These are phyloP conservation scores for Glycyrrhiza uralensis DNA, from an alignment of 306 rosid species.

Conservation along the genomic window DNA sequence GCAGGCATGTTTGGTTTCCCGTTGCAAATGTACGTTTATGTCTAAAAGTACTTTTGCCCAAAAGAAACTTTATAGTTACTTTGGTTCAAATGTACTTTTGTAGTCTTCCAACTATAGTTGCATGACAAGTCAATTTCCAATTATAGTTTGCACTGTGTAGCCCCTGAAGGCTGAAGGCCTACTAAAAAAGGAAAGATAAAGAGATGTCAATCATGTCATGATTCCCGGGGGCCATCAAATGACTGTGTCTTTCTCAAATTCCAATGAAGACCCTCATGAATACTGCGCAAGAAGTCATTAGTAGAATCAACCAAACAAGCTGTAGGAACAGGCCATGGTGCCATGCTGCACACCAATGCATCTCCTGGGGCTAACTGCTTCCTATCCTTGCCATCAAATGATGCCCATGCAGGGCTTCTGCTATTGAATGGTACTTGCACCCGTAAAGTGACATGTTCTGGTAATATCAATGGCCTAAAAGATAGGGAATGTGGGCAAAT, in stretches of 20 bases:
- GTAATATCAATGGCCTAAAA: constrained; percentile 84
- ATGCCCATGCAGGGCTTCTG: constrained; percentile 92
- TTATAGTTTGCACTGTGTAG: constrained; percentile 3
- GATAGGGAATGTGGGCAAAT: constrained; percentile 92
- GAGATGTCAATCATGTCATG: constrained; percentile 34
- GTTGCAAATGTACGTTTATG: no score
- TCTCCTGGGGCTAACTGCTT: constrained; percentile 80
- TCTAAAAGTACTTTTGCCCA: no score
- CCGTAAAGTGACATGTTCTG: constrained; percentile 79
- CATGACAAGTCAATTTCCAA: constrained; percentile 6
- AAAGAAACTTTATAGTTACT: no score
- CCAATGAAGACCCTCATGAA: constrained; percentile 97
- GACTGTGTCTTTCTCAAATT: constrained; percentile 84
- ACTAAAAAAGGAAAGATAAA: background rate
- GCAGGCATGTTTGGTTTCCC: no score
- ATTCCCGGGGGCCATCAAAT: constrained; percentile 69
- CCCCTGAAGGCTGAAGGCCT: background rate
- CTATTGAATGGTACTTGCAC: constrained; percentile 90
- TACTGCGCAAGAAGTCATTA: constrained; percentile 77
- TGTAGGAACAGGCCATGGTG: constrained; percentile 98
- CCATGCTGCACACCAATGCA: constrained; percentile 95
- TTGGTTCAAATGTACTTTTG: no score
- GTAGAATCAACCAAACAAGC: constrained; percentile 88
- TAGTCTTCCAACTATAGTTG: no score
- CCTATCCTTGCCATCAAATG: constrained; percentile 94